Evolutionary conservation across 768 basidiomycete genomes (phyloP).

Genomic region (Candolleomyces eurysporus): DNA sequence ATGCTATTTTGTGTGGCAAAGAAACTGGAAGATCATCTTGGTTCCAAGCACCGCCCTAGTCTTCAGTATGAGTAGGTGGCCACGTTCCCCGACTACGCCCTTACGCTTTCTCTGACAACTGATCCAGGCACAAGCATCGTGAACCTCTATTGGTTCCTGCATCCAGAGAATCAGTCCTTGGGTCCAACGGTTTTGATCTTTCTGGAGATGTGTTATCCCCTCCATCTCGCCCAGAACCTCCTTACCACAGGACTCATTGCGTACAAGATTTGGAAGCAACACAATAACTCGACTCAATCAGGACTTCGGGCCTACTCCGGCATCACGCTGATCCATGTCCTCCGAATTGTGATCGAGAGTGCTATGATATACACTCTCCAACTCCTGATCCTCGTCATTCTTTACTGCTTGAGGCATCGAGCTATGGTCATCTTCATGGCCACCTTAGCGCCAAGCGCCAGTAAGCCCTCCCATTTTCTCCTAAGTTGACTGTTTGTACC

Average conservation of each 20-base stretch:
- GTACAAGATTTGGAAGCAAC: constrained; percentile 11
- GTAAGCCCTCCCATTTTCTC: background rate
- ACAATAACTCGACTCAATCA: constrained; percentile 4
- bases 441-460: background rate
- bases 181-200: background rate
- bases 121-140: background rate
- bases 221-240: constrained; percentile 9
- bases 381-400: constrained; percentile 12
- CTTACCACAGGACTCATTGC: constrained; percentile 13
- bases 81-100: background rate
- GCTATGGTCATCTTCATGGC: constrained; percentile 10
- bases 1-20: background rate
- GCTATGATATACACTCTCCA: constrained; percentile 14
- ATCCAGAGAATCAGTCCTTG: background rate
- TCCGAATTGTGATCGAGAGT: constrained; percentile 15
- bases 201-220: constrained; percentile 7
- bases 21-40: background rate
- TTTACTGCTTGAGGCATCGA: constrained; percentile 12
- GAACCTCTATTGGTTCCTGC: background rate
- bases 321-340: constrained; percentile 10
- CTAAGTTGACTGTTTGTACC: too few relatives aligned
- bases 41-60: background rate
- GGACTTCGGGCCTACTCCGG: constrained; percentile 4
- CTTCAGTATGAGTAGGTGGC: background rate
- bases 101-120: background rate